These are phyloP conservation scores for Cyclocybe cylindracea DNA, from an alignment of 768 basidiomycete genomes.

Conservation along the genomic window DNA sequence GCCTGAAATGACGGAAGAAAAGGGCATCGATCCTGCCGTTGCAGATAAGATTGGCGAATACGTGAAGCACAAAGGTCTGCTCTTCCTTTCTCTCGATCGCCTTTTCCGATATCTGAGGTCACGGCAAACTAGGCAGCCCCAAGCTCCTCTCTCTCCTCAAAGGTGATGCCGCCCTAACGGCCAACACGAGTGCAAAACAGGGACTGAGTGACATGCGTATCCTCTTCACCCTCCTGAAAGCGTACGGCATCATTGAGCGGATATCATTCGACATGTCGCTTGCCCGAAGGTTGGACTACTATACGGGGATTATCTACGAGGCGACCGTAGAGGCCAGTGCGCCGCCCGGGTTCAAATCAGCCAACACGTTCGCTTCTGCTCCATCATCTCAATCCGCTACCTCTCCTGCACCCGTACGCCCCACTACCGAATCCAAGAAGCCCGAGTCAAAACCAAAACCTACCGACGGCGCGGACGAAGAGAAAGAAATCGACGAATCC, in stretches of 20 bases:
- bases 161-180: slow-evolving; percentile 61
- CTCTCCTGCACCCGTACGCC: slow-evolving; percentile 21
- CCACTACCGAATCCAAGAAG: slow-evolving; percentile 23
- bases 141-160: slow-evolving; percentile 73
- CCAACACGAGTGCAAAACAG: slow-evolving; percentile 73
- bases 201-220: slow-evolving; percentile 87
- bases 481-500: slow-evolving; percentile 90
- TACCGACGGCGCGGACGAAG: slow-evolving; percentile 44
- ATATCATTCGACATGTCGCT: slow-evolving; percentile 96
- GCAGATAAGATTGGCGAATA: slow-evolving; percentile 98
- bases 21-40: slow-evolving; percentile 75
- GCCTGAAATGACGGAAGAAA: slow-evolving; percentile 96
- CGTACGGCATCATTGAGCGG: slow-evolving; percentile 79
- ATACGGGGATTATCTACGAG: slow-evolving; percentile 98
- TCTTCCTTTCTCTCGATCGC: neutral
- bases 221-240: slow-evolving; percentile 79
- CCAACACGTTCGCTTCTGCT: slow-evolving; percentile 43
- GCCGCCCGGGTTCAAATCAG: slow-evolving; percentile 74
- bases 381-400: slow-evolving; percentile 9
- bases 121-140: slow-evolving; percentile 58
- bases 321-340: slow-evolving; percentile 93
- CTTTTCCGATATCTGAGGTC: neutral
- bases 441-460: slow-evolving; percentile 45
- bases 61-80: slow-evolving; percentile 87
- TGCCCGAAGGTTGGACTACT: slow-evolving; percentile 97